A percentile compares a stretch with the other conserved stretches of the same genome.
Evolutionary conservation across 306 rosid species (phyloP).

Genomic region (Corylus americana): DNA sequence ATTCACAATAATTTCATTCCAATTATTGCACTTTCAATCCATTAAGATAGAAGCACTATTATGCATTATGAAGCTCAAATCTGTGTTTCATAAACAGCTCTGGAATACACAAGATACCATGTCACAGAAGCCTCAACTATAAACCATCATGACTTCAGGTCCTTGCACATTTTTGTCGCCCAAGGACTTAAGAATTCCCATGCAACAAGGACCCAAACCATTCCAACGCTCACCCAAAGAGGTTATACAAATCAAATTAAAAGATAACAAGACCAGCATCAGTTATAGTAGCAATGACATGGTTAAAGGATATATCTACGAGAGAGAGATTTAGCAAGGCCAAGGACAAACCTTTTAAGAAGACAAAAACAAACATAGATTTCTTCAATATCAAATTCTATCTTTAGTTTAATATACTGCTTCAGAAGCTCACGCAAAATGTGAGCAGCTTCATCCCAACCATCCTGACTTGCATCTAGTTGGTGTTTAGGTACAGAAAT

Average conservation of each 20-base stretch:
- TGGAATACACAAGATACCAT: not conserved
- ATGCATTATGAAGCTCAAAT: not conserved
- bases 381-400: conserved; percentile 83
- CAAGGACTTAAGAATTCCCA: conserved; percentile 1
- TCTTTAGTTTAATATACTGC: conserved; percentile 70
- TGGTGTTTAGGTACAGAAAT: conserved; percentile 44
- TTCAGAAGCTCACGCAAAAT: conserved; percentile 66
- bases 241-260: not conserved
- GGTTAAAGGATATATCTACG: not conserved
- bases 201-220: not conserved
- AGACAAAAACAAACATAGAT: conserved; percentile 82
- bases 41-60: not conserved
- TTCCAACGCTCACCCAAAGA: not conserved
- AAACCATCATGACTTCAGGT: not conserved
- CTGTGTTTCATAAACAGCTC: not conserved
- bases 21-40: not conserved
- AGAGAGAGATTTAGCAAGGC: conserved; percentile 20
- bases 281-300: not conserved
- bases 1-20: not conserved
- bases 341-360: conserved; percentile 61
- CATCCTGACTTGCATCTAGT: conserved; percentile 39
- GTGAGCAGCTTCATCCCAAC: conserved; percentile 52
- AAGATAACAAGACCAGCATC: not conserved
- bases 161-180: not conserved
- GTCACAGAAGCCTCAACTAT: not conserved